These are phyloP conservation scores for Porcisia deanei DNA, from an alignment of 208 protist species.

Conservation along the genomic window DNA sequence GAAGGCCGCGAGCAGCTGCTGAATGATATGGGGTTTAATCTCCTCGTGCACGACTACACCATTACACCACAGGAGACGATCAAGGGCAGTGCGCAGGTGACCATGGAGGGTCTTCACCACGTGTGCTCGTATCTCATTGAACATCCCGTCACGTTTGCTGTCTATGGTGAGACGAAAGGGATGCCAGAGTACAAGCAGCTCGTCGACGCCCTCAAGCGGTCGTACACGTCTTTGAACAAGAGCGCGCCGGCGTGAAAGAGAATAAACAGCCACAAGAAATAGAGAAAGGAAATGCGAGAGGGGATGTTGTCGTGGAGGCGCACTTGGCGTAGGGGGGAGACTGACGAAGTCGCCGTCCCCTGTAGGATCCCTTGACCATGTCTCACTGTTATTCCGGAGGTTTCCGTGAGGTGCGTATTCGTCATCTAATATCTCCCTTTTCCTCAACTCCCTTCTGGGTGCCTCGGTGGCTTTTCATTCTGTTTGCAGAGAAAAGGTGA, in stretches of 20 bases:
- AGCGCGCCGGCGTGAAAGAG: background rate
- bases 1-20: conserved; percentile 83
- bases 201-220: conserved; percentile 50
- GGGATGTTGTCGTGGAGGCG: background rate
- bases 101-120: conserved; percentile 60
- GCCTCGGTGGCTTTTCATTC: background rate
- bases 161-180: conserved; percentile 70
- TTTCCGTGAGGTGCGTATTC: background rate
- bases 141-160: conserved; percentile 68
- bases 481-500: background rate
- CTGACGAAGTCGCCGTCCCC: background rate
- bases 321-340: background rate
- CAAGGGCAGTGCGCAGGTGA: conserved; percentile 63
- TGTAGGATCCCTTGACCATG: background rate
- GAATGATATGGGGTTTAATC: conserved; percentile 89
- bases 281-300: background rate
- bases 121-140: conserved; percentile 71
- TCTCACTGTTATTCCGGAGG: too few species aligned
- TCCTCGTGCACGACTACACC: conserved; percentile 81
- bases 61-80: conserved; percentile 81
- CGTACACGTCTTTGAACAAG: conserved; percentile 47
- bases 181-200: conserved; percentile 67
- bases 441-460: background rate
- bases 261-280: background rate
- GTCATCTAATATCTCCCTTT: background rate